A percentile compares a stretch with the other conserved stretches of the same genome.
phyloP scores from a whole-genome alignment of 2,329 filamentous ascomycete genomes.

The Colletotrichum paranaense region DNA sequence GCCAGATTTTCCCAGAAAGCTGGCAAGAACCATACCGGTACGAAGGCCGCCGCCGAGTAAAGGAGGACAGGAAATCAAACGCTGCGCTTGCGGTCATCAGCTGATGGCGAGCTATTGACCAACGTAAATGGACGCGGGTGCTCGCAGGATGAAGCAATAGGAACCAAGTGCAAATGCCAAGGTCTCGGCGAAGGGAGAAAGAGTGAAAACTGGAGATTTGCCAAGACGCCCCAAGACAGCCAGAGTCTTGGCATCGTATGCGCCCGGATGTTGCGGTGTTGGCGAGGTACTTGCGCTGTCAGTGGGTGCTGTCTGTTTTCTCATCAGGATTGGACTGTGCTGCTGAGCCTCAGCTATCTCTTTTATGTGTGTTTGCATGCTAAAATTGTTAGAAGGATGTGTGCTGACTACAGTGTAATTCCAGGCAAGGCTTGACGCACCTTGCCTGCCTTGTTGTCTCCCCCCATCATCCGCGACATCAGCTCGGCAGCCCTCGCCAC shows the following conservation, averaged over 20 bases:
- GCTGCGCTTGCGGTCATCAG: slow-evolving; percentile 29
- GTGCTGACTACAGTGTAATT: background rate
- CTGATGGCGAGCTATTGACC: slow-evolving; percentile 29
- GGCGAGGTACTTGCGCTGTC: slow-evolving; percentile 14
- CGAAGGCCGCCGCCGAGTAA: background rate
- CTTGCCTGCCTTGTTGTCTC: background rate
- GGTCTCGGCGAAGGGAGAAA: slow-evolving; percentile 28
- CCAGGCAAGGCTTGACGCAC: background rate
- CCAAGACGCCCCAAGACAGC: slow-evolving; percentile 34
- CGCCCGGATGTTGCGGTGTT: slow-evolving; percentile 35
- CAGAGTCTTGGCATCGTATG: slow-evolving; percentile 36
- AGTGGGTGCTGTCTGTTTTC: background rate
- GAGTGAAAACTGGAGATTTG: slow-evolving; percentile 33
- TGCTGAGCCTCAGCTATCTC: background rate
- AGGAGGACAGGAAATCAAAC: background rate
- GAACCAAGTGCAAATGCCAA: slow-evolving; percentile 32
- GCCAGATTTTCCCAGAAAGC: too few relatives aligned
- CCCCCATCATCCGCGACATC: slow-evolving; percentile 27
- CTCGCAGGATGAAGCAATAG: slow-evolving; percentile 32
- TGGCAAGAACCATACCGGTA: too few relatives aligned
- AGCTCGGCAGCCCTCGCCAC: slow-evolving; percentile 32
- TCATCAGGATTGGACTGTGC: background rate
- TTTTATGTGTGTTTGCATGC: fast-evolving
- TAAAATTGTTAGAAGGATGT: background rate
- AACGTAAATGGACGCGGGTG: slow-evolving; percentile 29